phyloP scores from a whole-genome alignment of 2,329 filamentous ascomycete species.

The Nemania sp. region DNA sequence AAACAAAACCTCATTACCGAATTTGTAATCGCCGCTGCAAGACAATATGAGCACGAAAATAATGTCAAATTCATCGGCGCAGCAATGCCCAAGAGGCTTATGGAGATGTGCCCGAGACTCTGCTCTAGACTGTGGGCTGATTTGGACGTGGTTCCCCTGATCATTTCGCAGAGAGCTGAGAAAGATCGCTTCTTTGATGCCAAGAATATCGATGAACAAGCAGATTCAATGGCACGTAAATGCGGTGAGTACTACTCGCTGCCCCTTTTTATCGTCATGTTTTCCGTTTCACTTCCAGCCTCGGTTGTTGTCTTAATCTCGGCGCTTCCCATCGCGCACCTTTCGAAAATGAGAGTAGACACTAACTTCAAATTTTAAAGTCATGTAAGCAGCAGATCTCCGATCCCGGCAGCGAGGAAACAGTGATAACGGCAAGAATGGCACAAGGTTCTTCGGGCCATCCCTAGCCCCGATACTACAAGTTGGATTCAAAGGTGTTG shows the following conservation, averaged over 20 bases:
- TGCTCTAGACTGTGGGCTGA: slow-evolving; percentile 75
- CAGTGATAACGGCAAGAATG: not conserved
- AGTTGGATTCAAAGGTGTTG: slow-evolving; percentile 53
- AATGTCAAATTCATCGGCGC: slow-evolving; percentile 75
- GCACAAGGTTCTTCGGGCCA: slow-evolving; percentile 69
- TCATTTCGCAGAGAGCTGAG: slow-evolving; percentile 53
- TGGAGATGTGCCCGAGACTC: slow-evolving; percentile 63
- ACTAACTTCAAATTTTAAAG: not conserved
- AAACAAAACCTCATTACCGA: slow-evolving; percentile 57
- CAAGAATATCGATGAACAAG: slow-evolving; percentile 75
- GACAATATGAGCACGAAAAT: slow-evolving; percentile 65
- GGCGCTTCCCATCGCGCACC: not conserved
- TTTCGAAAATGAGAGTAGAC: not conserved
- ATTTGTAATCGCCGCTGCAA: slow-evolving; percentile 60
- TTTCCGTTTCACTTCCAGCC: slow-evolving; percentile 1
- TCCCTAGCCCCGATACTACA: slow-evolving; percentile 69
- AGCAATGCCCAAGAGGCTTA: slow-evolving; percentile 65
- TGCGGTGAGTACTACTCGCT: slow-evolving; percentile 47
- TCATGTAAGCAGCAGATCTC: slow-evolving; percentile 5
- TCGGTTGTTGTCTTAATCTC: not conserved
- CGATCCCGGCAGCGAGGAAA: not conserved
- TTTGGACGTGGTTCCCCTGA: slow-evolving; percentile 74
- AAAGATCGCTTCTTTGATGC: slow-evolving; percentile 52
- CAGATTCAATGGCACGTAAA: slow-evolving; percentile 79
- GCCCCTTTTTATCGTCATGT: slow-evolving; percentile 50